A percentile compares a stretch with the other conserved stretches of the same genome.
These are phyloP conservation scores for Cetradonia linearis DNA, from an alignment of 495 filamentous ascomycete species.

Conservation along the genomic window DNA sequence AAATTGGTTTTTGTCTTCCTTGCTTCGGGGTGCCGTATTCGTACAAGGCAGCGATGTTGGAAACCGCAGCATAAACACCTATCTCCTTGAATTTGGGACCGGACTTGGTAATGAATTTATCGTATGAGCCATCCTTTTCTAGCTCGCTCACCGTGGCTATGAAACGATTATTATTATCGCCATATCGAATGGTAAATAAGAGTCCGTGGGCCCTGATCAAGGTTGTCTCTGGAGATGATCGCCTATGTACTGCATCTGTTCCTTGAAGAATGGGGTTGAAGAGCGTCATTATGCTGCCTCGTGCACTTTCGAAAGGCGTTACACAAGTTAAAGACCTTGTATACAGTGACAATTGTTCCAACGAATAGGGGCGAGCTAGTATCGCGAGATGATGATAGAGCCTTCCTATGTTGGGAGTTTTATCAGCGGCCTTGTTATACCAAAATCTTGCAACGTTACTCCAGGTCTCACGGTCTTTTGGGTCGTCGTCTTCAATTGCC, in stretches of 20 bases:
- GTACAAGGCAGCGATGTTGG: neutral
- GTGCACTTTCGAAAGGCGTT: slow-evolving; percentile 48
- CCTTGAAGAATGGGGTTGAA: slow-evolving; percentile 55
- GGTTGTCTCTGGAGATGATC: slow-evolving; percentile 34
- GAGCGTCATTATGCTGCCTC: slow-evolving; percentile 60
- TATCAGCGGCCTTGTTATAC: slow-evolving; percentile 72
- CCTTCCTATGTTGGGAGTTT: slow-evolving; percentile 56
- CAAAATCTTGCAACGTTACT: slow-evolving; percentile 64
- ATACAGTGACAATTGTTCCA: slow-evolving; percentile 72
- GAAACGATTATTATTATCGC: neutral
- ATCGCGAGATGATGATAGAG: slow-evolving; percentile 83
- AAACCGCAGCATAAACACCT: neutral
- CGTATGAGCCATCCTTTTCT: neutral
- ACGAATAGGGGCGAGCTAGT: slow-evolving; percentile 58
- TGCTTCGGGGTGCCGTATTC: neutral
- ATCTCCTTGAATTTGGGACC: neutral
- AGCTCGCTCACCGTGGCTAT: neutral
- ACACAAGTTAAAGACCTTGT: slow-evolving; percentile 40
- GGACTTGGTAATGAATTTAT: neutral
- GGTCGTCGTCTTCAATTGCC: slow-evolving; percentile 43
- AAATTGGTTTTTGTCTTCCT: neutral
- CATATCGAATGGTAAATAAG: neutral
- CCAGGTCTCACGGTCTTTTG: slow-evolving; percentile 68
- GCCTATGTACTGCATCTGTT: slow-evolving; percentile 31
- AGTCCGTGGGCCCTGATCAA: slow-evolving; percentile 58